Conservation (phyloP, 352 stramenopile genomes). For the Pythium phragmitis region DNA sequence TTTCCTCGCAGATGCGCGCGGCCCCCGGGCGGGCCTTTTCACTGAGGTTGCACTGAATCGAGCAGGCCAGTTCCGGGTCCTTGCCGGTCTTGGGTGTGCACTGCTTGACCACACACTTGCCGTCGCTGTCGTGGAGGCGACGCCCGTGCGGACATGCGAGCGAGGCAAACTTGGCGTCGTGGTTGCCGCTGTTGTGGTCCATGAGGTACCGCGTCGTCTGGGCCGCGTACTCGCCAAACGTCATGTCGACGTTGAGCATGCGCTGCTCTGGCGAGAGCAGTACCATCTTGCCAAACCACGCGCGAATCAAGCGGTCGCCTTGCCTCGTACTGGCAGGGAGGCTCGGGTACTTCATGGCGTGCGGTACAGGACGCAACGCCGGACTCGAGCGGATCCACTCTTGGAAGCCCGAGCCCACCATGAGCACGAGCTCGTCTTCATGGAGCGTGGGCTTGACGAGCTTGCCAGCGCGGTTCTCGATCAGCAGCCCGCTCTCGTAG, state of each 20-base stretch:
- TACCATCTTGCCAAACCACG: conserved; percentile 49
- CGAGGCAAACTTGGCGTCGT: conserved; percentile 28
- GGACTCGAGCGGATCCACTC: conserved; percentile 32
- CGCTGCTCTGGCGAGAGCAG: conserved; percentile 25
- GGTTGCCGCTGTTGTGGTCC: conserved; percentile 7
- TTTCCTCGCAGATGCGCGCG: conserved; percentile 29
- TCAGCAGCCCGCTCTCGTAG: conserved; percentile 31
- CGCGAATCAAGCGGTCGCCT: conserved; percentile 22
- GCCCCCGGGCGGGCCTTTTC: conserved; percentile 23
- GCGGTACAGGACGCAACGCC: conserved; percentile 28
- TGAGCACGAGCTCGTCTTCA: conserved; percentile 39
- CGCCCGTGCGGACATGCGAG: conserved; percentile 30
- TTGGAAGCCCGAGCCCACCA: conserved; percentile 34
- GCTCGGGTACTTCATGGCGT: conserved; percentile 34
- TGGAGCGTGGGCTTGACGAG: conserved; percentile 30
- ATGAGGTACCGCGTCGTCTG: conserved; percentile 22
- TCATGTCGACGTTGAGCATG: conserved; percentile 32
- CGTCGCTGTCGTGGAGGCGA: conserved; percentile 24
- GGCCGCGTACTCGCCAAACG: conserved; percentile 30
- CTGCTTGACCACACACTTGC: conserved; percentile 29
- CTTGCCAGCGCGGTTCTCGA: conserved; percentile 29
- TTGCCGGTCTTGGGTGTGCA: conserved; percentile 30
- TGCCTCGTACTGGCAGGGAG: background rate
- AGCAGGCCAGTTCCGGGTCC: conserved; percentile 30
- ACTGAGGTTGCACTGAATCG: conserved; percentile 40